These are phyloP conservation scores for Chlamydomonas incerta DNA, from an alignment of 139 green algal species.

Conservation along the genomic window DNA sequence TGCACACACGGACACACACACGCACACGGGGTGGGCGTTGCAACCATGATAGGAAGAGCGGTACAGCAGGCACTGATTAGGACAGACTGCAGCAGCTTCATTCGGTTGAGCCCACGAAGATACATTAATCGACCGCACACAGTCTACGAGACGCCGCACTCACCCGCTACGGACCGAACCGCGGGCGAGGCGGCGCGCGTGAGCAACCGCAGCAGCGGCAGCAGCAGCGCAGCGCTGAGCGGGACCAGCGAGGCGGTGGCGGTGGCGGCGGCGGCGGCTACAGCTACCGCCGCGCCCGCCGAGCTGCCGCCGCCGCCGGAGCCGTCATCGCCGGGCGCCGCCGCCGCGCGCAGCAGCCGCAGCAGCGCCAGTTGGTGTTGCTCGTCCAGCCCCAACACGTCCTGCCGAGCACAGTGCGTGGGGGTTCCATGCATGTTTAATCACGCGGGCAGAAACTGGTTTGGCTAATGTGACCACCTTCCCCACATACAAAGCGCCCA, in stretches of 20 bases:
- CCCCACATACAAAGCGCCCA: too few species aligned
- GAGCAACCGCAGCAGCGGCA: constrained; percentile 44
- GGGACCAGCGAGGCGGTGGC: background rate
- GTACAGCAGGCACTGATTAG: too few species aligned
- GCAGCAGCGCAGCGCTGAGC: constrained; percentile 27
- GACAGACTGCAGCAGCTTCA: too few species aligned
- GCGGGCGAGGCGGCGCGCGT: background rate
- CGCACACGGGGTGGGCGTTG: too few species aligned
- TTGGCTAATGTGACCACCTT: too few species aligned
- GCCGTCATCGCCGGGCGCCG: background rate
- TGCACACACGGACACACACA: background rate
- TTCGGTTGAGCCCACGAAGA: too few species aligned
- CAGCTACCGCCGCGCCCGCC: background rate
- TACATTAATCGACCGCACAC: too few species aligned
- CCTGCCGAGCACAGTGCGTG: too few species aligned
- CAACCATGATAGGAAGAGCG: too few species aligned
- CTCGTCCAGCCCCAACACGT: constrained; percentile 16
- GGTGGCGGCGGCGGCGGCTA: background rate
- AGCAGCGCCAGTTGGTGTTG: constrained; percentile 32
- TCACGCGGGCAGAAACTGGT: too few species aligned
- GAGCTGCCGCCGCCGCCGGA: constrained; percentile 32
- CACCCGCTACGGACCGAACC: constrained; percentile 7
- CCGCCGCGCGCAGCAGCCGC: background rate
- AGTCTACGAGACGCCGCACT: too few species aligned
- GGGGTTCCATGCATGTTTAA: too few species aligned